Conservation (phyloP, 768 basidiomycete species). For the Hebeloma cylindrosporum region DNA sequence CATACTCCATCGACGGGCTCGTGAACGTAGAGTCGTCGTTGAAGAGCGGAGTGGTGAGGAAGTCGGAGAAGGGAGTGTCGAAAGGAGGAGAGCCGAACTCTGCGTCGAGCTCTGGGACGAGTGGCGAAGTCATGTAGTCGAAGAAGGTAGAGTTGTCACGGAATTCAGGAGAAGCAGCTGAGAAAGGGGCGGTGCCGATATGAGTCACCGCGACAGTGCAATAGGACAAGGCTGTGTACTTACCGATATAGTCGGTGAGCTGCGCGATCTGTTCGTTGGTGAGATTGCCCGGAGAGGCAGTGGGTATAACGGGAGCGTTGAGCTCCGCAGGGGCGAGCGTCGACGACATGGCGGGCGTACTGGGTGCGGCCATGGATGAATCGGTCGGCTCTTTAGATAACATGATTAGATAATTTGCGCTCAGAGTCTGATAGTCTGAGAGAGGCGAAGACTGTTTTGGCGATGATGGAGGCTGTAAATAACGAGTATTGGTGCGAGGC, state of each 20-base stretch:
- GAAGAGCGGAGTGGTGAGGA: slow-evolving; percentile 39
- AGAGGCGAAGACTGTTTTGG: slow-evolving; percentile 30
- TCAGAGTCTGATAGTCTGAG: slow-evolving; percentile 50
- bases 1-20: slow-evolving; percentile 23
- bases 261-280: slow-evolving; percentile 15
- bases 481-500: slow-evolving; percentile 57
- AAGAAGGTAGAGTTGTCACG: slow-evolving; percentile 25
- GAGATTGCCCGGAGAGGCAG: slow-evolving; percentile 18
- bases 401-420: slow-evolving; percentile 71
- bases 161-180: slow-evolving; percentile 26
- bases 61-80: slow-evolving; percentile 36
- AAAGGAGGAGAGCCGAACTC: slow-evolving; percentile 35
- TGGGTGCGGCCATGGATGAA: slow-evolving; percentile 34
- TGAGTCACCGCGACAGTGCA: slow-evolving; percentile 21
- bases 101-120: slow-evolving; percentile 25
- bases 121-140: slow-evolving; percentile 34
- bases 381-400: slow-evolving; percentile 50
- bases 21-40: slow-evolving; percentile 26
- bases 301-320: slow-evolving; percentile 24
- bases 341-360: slow-evolving; percentile 25
- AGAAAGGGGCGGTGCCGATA: slow-evolving; percentile 8
- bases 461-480: slow-evolving; percentile 42
- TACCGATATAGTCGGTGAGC: slow-evolving; percentile 22
- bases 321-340: slow-evolving; percentile 23
- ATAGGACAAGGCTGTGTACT: slow-evolving; percentile 6